Evolutionary conservation across 768 basidiomycete species (phyloP), one percentile per base, ranked within the genome.

Genomic region (Lactifluus piperatus): DNA sequence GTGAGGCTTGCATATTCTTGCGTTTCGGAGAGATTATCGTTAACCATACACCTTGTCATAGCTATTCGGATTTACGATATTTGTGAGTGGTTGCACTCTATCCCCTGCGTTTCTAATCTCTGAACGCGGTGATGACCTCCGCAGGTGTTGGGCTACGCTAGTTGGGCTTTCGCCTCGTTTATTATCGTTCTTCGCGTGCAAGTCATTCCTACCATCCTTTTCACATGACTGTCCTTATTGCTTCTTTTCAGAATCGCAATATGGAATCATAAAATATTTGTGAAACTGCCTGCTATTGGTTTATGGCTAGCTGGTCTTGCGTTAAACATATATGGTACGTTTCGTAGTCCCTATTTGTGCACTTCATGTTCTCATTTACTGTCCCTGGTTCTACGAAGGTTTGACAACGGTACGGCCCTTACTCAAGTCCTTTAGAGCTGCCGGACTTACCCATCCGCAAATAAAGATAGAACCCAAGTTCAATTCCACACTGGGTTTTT

Each of bases 131-230:
- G 18, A 18, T 9, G n/a, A 39, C 16, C 39, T 39, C 39, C 18
- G 18, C 18, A 39, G 39, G 16, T 39, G 18, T 39, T n/a, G 3
- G 16, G 5, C 5, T 39, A 39, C 39, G 18, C 39, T 18, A 39
- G 39, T 39, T 39, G 39, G 39, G 39, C 18, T 16, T 55, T 47
- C n/a, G 54, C 45, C 13, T 37, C 45, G 14, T 26, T 56, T 8
- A 48, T 56, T 4, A 48, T 56, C n/a, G 46, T 41, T 22, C n/a
- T 56, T 20, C 54, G 54, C 7, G 36, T 56, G 54, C 20, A 30
- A 22, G 54, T 39, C 26, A 27, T n/a, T 37, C n/a, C 46, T 24
- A 4, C 5, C 4, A 30, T 37, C 16, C 26, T 10, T 20, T 2
- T 5, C 20, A 14, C 8, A 29, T 41, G 13, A 39, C 24, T 8